These are phyloP conservation scores for Clavispora vitiphila DNA, from an alignment of 805 yeast species.

Conservation along the genomic window DNA sequence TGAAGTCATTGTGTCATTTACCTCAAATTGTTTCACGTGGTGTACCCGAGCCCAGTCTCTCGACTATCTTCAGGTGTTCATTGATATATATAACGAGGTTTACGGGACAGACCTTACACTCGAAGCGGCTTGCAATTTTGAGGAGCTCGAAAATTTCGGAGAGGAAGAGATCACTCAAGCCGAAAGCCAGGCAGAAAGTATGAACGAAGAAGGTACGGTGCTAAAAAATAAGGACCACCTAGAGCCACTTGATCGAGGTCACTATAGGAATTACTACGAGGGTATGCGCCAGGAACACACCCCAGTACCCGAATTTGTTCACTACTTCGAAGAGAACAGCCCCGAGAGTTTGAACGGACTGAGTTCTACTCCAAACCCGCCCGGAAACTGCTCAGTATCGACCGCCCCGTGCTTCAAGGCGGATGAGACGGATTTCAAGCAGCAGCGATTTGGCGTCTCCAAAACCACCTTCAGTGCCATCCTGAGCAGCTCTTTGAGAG, in stretches of 20 bases:
- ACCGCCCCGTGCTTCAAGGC: not conserved
- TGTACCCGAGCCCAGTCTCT: constrained; percentile 12
- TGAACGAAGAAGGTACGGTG: constrained; percentile 10
- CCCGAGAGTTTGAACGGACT: not conserved
- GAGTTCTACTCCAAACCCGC: not conserved
- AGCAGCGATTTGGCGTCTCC: not conserved
- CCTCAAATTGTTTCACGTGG: constrained; percentile 8
- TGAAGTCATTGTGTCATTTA: constrained; percentile 7
- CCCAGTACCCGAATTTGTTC: constrained; percentile 11
- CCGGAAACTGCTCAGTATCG: not conserved
- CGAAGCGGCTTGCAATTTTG: constrained; percentile 5
- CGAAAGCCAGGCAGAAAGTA: not conserved
- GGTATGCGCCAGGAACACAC: not conserved
- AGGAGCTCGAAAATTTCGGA: not conserved
- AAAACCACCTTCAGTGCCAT: not conserved
- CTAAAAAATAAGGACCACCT: constrained; percentile 3
- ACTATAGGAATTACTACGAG: constrained; percentile 1
- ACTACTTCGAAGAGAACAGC: constrained; percentile 4
- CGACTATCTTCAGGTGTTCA: constrained; percentile 13
- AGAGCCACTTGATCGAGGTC: not conserved
- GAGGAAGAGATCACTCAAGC: not conserved
- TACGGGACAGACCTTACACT: constrained; percentile 11
- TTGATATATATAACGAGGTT: constrained; percentile 13
- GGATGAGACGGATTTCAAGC: not conserved
- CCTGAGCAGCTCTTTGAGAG: not conserved